A percentile compares a stretch with the other conserved stretches of the same genome.
Evolutionary conservation across 345 rosid species (phyloP).

Genomic region (Leavenworthia alabamica): DNA sequence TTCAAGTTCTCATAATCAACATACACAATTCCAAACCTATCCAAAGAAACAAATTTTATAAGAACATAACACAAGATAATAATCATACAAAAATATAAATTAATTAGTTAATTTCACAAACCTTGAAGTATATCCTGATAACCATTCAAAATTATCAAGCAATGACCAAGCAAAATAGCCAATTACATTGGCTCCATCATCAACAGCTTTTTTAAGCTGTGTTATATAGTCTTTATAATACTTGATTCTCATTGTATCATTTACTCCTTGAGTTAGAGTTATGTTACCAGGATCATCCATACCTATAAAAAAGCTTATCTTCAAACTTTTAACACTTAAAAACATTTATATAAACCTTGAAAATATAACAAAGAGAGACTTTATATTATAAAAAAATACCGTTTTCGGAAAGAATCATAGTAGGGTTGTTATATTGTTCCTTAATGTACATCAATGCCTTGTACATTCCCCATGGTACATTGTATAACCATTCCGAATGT

Average conservation of each 20-base stretch:
- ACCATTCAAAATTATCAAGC: conserved; percentile 97
- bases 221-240: conserved; percentile 64
- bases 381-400: conserved; percentile 34
- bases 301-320: conserved; percentile 36
- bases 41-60: neutral
- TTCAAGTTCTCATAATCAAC: conserved; percentile 58
- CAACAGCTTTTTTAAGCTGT: conserved; percentile 70
- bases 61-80: neutral
- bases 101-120: neutral
- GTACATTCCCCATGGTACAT: conserved; percentile 97
- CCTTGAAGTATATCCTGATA: conserved; percentile 85
- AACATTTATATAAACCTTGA: neutral
- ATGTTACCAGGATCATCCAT: conserved; percentile 88
- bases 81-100: neutral
- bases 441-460: conserved; percentile 81
- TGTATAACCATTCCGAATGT: conserved; percentile 77
- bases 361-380: neutral
- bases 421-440: conserved; percentile 74
- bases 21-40: conserved; percentile 73
- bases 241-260: conserved; percentile 69
- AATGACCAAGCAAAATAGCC: conserved; percentile 97
- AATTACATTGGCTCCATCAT: conserved; percentile 70
- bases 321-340: neutral
- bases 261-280: conserved; percentile 55
- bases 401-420: conserved; percentile 73